A percentile compares a stretch with the other conserved stretches of the same genome.
Evolutionary conservation across 208 protist species (phyloP).

Genomic region (Leptomonas seymouri): DNA sequence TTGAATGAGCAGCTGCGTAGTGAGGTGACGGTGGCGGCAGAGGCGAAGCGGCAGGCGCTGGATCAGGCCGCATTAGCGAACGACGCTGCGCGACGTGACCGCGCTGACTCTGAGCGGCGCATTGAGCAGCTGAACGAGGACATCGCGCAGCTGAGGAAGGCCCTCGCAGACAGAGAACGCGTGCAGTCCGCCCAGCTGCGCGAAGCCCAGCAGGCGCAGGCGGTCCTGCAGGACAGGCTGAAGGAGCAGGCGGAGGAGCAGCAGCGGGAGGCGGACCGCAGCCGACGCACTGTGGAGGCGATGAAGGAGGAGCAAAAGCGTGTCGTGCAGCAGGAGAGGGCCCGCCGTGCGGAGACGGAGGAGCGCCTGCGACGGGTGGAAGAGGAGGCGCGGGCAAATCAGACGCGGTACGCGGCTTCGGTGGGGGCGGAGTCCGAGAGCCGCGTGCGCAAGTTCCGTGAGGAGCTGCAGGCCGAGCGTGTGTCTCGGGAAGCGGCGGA

Average conservation of each 20-base stretch:
- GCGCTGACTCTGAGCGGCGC: conserved; percentile 24
- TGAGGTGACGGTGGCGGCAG: conserved; percentile 31
- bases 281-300: conserved; percentile 25
- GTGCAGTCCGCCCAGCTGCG: conserved; percentile 35
- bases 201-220: conserved; percentile 42
- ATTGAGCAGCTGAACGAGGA: conserved; percentile 32
- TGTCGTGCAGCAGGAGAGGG: conserved; percentile 32
- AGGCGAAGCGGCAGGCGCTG: conserved; percentile 30
- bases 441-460: conserved; percentile 29
- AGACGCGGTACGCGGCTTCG: conserved; percentile 17
- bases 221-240: conserved; percentile 38
- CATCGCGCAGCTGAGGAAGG: conserved; percentile 28
- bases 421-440: conserved; percentile 30
- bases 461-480: conserved; percentile 37
- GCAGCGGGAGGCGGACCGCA: conserved; percentile 35
- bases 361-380: conserved; percentile 24
- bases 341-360: conserved; percentile 32
- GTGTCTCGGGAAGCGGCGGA: conserved; percentile 26
- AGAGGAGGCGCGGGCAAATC: conserved; percentile 10
- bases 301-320: conserved; percentile 36
- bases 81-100: conserved; percentile 22
- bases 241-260: conserved; percentile 30
- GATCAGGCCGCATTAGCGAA: conserved; percentile 25
- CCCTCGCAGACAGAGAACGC: conserved; percentile 37
- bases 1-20: conserved; percentile 50